Base-by-base conservation (phyloP, 805 yeast genomes). In the Myxozyma mucilagina region DNA sequence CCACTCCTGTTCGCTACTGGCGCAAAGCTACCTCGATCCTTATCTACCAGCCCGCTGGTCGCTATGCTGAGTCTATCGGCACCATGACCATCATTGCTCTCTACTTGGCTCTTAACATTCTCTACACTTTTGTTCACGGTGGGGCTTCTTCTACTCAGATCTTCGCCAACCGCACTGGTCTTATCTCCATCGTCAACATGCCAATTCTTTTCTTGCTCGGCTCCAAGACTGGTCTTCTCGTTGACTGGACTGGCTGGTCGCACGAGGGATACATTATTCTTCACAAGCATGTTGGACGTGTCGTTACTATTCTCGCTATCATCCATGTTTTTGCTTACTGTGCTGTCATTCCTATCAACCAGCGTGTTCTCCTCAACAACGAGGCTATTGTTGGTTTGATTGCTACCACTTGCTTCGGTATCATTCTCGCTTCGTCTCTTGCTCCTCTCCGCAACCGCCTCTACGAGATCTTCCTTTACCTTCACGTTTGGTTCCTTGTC, bases 141-240 rank as follows among this genome's bases (percentile, higher is more conserved):
- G 66, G 66, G n/a, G 66, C 66, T 41, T 44, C 63, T 8, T 56
- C 63, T n/a, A 63, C 66, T 20, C 63, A 57, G 61, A 61, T 63
- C 45, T 62, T 63, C 32, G 67, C 63, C 58, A 61, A 61, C 63
- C 65, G 67, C 35, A 55, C 53, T 32, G 67, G 67, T 50, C 63
- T 63, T 32, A 48, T 63, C 44, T 63, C 67, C 9, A 61, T 63
- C 60, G 66, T 61, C 58, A 63, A 63, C 66, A 61, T 63, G 63
- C 67, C 67, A 34, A 57, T 63, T 44, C 67, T 63, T 35, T 63
- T 61, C 65, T 42, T 62, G n/a, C 67, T 63, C 51, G 67, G 66
- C 38, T 61, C 67, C 36, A 63, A 63, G 63, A 63, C 66, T 29
- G 66, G 66, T 53, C 58, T 63, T 9, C 56, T 63, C 24, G 66